Conservation (phyloP, 1,139 yeast species). For the Suhomyces ambrosiae region DNA sequence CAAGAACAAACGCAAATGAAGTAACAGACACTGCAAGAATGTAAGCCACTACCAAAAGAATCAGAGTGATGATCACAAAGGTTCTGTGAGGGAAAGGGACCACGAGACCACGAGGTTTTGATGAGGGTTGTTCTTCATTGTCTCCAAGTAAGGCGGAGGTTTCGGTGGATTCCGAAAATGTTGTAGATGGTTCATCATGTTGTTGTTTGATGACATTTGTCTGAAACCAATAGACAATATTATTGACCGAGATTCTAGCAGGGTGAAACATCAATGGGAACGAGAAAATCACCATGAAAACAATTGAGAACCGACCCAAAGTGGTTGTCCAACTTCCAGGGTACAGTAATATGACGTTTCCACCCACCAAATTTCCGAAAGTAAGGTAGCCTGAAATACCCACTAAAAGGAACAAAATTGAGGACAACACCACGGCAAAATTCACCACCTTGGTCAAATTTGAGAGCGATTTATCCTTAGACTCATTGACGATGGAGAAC, state of each 20-base stretch:
- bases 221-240: conserved; percentile 59
- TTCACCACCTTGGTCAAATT: conserved; percentile 56
- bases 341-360: conserved; percentile 78
- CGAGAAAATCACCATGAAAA: conserved; percentile 79
- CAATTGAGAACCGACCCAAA: conserved; percentile 74
- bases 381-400: conserved; percentile 49
- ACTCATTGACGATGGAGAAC: conserved; percentile 52
- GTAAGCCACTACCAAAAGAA: conserved; percentile 48
- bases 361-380: conserved; percentile 51
- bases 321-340: conserved; percentile 50
- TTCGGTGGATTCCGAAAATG: conserved; percentile 10
- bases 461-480: conserved; percentile 55
- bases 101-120: conserved; percentile 16
- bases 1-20: conserved; percentile 58
- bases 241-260: conserved; percentile 80
- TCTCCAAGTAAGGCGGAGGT: conserved; percentile 11
- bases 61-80: conserved; percentile 51
- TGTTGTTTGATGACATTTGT: conserved; percentile 3
- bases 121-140: conserved; percentile 19
- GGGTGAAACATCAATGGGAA: conserved; percentile 95
- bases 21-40: conserved; percentile 44
- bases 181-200: conserved; percentile 1
- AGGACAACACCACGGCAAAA: conserved; percentile 49
- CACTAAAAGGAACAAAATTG: conserved; percentile 39
- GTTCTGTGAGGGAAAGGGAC: conserved; percentile 56